Percentiles rank a stretch among this genome's conserved stretches.
These are phyloP conservation scores for Ophiocytium majus DNA, from an alignment of 352 stramenopile genomes.

Conservation along the genomic window DNA sequence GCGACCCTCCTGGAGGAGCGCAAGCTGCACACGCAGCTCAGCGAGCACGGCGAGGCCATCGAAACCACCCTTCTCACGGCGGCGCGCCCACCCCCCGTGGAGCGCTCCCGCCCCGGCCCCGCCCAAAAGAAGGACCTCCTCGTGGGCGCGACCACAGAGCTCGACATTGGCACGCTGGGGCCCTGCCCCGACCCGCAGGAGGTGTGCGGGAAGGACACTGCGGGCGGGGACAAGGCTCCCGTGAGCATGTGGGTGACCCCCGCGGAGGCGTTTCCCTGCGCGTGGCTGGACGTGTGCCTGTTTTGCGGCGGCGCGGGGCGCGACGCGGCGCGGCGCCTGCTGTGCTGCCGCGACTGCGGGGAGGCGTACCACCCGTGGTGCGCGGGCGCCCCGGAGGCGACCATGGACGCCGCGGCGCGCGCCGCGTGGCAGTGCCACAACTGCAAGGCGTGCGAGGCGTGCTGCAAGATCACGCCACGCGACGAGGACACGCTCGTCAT, in stretches of 20 bases:
- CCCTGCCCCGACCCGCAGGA: slow-evolving; percentile 30
- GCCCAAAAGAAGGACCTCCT: not conserved
- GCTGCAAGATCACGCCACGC: slow-evolving; percentile 65
- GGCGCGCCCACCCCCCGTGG: not conserved
- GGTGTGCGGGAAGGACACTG: slow-evolving; percentile 3
- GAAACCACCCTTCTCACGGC: not conserved
- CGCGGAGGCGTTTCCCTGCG: slow-evolving; percentile 72
- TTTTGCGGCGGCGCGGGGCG: slow-evolving; percentile 72
- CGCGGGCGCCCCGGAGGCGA: slow-evolving; percentile 62
- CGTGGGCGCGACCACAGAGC: not conserved
- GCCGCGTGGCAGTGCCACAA: slow-evolving; percentile 72
- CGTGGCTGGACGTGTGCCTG: slow-evolving; percentile 85
- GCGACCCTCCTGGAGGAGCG: not conserved
- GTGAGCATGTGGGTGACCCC: slow-evolving; percentile 72
- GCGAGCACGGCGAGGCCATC: not conserved
- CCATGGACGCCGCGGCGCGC: slow-evolving; percentile 66
- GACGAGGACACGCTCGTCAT: slow-evolving; percentile 67
- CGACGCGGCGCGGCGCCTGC: slow-evolving; percentile 64
- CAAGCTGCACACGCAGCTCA: not conserved
- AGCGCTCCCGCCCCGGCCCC: not conserved
- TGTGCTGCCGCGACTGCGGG: slow-evolving; percentile 93
- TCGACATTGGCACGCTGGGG: slow-evolving; percentile 28
- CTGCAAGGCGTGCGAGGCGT: slow-evolving; percentile 91
- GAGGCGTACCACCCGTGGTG: slow-evolving; percentile 92
- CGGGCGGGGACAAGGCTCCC: slow-evolving; percentile 55